phyloP scores from a whole-genome alignment of 257 asterid species.

The Ilex asprella region DNA sequence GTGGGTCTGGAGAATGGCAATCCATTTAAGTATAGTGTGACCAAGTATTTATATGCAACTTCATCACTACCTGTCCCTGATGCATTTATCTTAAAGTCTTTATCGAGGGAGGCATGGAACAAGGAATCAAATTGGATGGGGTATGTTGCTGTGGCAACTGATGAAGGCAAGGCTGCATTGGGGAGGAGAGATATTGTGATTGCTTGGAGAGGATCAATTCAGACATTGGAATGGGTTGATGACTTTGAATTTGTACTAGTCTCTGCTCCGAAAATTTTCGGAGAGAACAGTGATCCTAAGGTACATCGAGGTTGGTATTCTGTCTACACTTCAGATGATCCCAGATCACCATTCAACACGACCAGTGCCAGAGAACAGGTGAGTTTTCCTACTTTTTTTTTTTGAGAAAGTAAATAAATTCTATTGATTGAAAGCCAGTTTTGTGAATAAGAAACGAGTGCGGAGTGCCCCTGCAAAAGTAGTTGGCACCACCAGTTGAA shows the following conservation, averaged over 20 bases:
- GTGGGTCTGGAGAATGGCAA: conserved; percentile 44
- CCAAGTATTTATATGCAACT: conserved; percentile 64
- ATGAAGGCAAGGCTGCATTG: conserved; percentile 47
- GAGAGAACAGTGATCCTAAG: conserved; percentile 20
- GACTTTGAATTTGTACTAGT: conserved; percentile 50
- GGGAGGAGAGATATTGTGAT: conserved; percentile 79
- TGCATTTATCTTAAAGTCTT: conserved; percentile 52
- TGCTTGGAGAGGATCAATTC: conserved; percentile 78
- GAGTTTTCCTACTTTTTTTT: neutral
- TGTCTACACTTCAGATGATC: conserved; percentile 65
- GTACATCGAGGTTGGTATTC: conserved; percentile 81
- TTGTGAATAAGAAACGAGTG: too few relatives aligned
- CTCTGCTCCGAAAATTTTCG: conserved; percentile 50
- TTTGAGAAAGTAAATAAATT: too few relatives aligned
- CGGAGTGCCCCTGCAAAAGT: too few relatives aligned
- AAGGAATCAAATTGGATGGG: conserved; percentile 91
- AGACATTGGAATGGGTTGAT: conserved; percentile 60
- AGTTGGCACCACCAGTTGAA: too few relatives aligned
- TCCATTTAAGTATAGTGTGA: conserved; percentile 30
- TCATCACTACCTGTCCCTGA: conserved; percentile 55
- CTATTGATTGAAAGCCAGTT: too few relatives aligned
- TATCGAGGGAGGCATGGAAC: conserved; percentile 74
- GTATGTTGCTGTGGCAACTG: conserved; percentile 76
- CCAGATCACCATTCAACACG: conserved; percentile 47
- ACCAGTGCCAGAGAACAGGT: conserved; percentile 73